Evolutionary conservation across 345 rosid genomes (phyloP), one percentile per base, ranked within the genome.

Genomic region (Theobroma cacao): DNA sequence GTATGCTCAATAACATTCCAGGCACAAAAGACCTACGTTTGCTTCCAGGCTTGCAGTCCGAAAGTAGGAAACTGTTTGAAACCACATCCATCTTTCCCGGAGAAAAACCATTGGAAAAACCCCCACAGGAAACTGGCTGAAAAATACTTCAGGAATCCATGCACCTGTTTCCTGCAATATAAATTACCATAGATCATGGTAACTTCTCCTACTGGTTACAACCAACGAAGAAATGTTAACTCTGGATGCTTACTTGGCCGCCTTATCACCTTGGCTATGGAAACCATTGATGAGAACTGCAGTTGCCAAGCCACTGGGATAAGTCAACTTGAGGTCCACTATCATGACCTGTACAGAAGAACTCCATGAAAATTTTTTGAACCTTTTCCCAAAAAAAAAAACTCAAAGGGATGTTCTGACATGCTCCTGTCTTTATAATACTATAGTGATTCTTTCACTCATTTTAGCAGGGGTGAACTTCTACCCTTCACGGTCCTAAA

Each of bases 201-300:
- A n/a, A n/a, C n/a, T n/a, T n/a, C n/a, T n/a, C n/a, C n/a, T n/a
- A n/a, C n/a, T n/a, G n/a, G n/a, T n/a, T n/a, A n/a, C n/a, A 9
- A 13, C 7, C 7, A 28, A 18, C 30, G 17, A 66, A 28, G 60
- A 1, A 72, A 8, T 38, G 15, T 4, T 18, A 7, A 62, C n/a
- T 33, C 5, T 62, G 26, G 45, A 78, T 72, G n/a, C 22, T 10
- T 88, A 91, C 98, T 86, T 86, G 43, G 98, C 89, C 82, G 84
- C 85, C 74, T 89, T 86, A 77, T 95, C 95, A 68, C 94, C 96
- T 82, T 82, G 93, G 66, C 83, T 86, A 56, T 95, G 99, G 87
- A 95, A 95, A 56, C 98, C 99, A 77, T 95, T 95, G 82, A 95
- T 95, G 82, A 95, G 96, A 72, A 95, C 97, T 3, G 97, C 99